phyloP scores from a whole-genome alignment of 2,329 filamentous ascomycete genomes.

The Diaporthe sp. region DNA sequence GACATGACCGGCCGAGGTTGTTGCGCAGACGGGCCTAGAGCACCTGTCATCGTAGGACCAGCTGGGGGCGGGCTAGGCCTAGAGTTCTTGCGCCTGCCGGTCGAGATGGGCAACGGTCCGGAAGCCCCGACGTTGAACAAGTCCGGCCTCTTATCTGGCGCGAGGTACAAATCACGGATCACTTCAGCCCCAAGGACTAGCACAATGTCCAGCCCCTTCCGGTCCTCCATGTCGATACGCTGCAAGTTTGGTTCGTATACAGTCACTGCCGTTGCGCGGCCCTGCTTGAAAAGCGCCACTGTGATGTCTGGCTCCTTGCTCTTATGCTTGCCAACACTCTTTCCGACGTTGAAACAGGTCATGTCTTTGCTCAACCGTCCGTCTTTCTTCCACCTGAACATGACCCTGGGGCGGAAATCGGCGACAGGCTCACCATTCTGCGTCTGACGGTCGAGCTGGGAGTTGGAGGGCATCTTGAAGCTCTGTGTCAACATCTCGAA shows the following conservation, averaged over 20 bases:
- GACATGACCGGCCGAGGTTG: slow-evolving; percentile 56
- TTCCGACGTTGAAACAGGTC: slow-evolving; percentile 88
- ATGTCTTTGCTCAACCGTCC: slow-evolving; percentile 88
- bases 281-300: slow-evolving; percentile 85
- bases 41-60: slow-evolving; percentile 50
- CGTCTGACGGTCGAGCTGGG: slow-evolving; percentile 81
- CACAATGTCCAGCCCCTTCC: slow-evolving; percentile 91
- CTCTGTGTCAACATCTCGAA: slow-evolving; percentile 92
- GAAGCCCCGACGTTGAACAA: slow-evolving; percentile 80
- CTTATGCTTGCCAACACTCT: slow-evolving; percentile 79
- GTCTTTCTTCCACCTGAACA: slow-evolving; percentile 92
- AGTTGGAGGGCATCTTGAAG: slow-evolving; percentile 85
- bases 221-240: slow-evolving; percentile 92
- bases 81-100: slow-evolving; percentile 59
- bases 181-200: slow-evolving; percentile 75
- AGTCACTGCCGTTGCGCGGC: slow-evolving; percentile 76
- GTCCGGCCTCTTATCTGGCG: slow-evolving; percentile 70
- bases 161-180: slow-evolving; percentile 75
- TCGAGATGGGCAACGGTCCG: slow-evolving; percentile 43
- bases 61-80: slow-evolving; percentile 51
- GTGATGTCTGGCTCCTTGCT: slow-evolving; percentile 96
- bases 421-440: slow-evolving; percentile 56
- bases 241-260: slow-evolving; percentile 95
- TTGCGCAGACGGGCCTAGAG: slow-evolving; percentile 48
- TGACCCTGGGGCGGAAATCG: slow-evolving; percentile 78